Percentiles rank a stretch among this genome's conserved stretches.
phyloP scores from a whole-genome alignment of 495 filamentous ascomycete species.

The Penicillium soppii region DNA sequence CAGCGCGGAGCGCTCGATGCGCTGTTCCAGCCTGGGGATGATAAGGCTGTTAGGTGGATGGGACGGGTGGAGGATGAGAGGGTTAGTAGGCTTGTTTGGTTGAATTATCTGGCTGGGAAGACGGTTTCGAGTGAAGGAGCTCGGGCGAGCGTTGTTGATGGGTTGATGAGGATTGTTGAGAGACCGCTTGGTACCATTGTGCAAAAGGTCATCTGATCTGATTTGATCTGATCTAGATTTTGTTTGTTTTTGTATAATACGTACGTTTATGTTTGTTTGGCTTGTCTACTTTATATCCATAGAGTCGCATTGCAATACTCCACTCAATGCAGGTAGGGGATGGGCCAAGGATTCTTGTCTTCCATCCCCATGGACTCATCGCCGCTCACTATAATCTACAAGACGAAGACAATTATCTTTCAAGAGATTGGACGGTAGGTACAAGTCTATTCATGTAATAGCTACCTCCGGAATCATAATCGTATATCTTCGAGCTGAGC shows the following conservation, averaged over 20 bases:
- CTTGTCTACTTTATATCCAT: neutral
- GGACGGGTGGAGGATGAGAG: conserved; percentile 76
- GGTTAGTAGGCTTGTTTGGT: conserved; percentile 78
- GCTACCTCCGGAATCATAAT: neutral
- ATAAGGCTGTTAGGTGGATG: conserved; percentile 50
- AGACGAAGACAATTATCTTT: neutral
- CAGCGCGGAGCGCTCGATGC: conserved; percentile 63
- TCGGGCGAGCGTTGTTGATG: conserved; percentile 79
- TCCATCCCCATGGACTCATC: neutral
- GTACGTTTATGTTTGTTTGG: neutral
- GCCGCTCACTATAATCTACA: conserved; percentile 2
- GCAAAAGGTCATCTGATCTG: conserved; percentile 64
- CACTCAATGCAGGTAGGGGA: conserved; percentile 1
- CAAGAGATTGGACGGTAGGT: neutral
- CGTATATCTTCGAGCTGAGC: neutral
- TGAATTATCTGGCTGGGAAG: conserved; percentile 84
- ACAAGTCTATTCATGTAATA: neutral
- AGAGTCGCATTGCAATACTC: neutral
- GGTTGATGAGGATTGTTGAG: conserved; percentile 84
- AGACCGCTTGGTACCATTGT: conserved; percentile 84
- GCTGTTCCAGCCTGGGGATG: conserved; percentile 56
- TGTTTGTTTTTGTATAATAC: neutral
- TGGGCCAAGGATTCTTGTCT: neutral
- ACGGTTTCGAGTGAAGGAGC: conserved; percentile 83
- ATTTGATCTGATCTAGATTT: neutral